Evolutionary conservation across 805 yeast genomes (phyloP), one percentile per base, ranked within the genome.

Genomic region (Ogataea trehalophila): DNA sequence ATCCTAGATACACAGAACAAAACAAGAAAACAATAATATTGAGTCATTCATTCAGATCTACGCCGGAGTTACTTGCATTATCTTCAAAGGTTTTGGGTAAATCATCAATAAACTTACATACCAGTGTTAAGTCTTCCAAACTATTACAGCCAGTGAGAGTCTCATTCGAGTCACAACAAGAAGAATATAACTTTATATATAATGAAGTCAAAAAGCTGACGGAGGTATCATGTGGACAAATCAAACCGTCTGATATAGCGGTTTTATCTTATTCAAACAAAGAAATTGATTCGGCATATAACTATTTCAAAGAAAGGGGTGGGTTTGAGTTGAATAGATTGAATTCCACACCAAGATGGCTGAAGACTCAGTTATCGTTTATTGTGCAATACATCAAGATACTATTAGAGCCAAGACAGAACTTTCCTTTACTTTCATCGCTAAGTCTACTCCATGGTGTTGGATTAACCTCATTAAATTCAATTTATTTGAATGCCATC

Each of bases 41-140:
- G 44, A 55, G 61, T 17, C 81, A 81, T 51, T 74, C 82, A 18
- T 85, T 85, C 56, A 67, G 92, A 53, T 75, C 80, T 22, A 73
- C 86, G 0, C 83, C 85, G 0, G 81, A 80, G 45, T 73, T 84
- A 3, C 59, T 80, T 17, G 53, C 68, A 2, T 68, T 75, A 1
- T 73, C 85, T 0, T 61, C 69, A 6, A 60, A 50, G 37, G 17
- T 65, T 2, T 26, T 66, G 22, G 62, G 61, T 9, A 41, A 37
- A 15, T 43, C 36, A 29, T 38, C 29, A 20, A 47, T 50, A 0
- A 42, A 57, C 47, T 35, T 51, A 7, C 47, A 43, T 15, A 47
- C 55, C 5, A 54, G 59, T 33, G 63, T 56, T 33, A 55, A 56
- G 29, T 31, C 48, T 14, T 50, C 61, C 14, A 42, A 42, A 6